Percentiles rank a stretch among this genome's conserved stretches.
Conservation (phyloP, 2,329 filamentous ascomycete genomes). For the Sclerotinia spermophila region DNA sequence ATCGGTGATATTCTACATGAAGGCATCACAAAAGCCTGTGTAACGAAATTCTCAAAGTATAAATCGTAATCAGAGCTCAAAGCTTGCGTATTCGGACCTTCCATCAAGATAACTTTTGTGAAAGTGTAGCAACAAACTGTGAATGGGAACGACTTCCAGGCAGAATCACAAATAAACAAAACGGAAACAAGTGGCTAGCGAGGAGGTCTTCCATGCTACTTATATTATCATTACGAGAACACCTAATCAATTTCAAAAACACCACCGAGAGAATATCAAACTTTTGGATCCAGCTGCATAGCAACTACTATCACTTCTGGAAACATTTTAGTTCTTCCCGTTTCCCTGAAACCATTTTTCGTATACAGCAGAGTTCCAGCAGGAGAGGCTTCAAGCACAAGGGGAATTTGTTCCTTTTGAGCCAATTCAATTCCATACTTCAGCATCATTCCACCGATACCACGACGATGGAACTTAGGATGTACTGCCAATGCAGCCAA, state of each 20-base stretch:
- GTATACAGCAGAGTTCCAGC: slow-evolving; percentile 13
- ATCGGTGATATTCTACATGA: background rate
- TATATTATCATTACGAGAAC: background rate
- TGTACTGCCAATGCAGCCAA: slow-evolving; percentile 1
- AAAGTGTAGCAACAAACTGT: background rate
- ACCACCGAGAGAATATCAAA: background rate
- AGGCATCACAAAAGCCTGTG: background rate
- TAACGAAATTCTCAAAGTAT: background rate
- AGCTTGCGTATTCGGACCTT: background rate
- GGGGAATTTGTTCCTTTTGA: slow-evolving; percentile 11
- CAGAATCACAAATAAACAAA: too few relatives aligned
- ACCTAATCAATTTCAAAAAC: background rate
- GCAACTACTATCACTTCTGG: slow-evolving; percentile 1
- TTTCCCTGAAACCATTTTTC: slow-evolving; percentile 10
- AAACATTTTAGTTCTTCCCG: background rate
- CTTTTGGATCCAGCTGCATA: slow-evolving; percentile 9
- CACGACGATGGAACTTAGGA: slow-evolving; percentile 13
- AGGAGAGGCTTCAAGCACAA: slow-evolving; percentile 11
- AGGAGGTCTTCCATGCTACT: background rate
- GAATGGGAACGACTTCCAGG: too few relatives aligned
- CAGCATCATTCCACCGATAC: slow-evolving; percentile 13
- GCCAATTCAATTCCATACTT: slow-evolving; percentile 12
- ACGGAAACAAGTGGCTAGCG: background rate
- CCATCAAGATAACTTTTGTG: too few relatives aligned
- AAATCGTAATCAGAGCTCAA: background rate